Evolutionary conservation across 2,329 filamentous ascomycete genomes (phyloP), one percentile per base, ranked within the genome.

Genomic region (Cercospora brassicicola): DNA sequence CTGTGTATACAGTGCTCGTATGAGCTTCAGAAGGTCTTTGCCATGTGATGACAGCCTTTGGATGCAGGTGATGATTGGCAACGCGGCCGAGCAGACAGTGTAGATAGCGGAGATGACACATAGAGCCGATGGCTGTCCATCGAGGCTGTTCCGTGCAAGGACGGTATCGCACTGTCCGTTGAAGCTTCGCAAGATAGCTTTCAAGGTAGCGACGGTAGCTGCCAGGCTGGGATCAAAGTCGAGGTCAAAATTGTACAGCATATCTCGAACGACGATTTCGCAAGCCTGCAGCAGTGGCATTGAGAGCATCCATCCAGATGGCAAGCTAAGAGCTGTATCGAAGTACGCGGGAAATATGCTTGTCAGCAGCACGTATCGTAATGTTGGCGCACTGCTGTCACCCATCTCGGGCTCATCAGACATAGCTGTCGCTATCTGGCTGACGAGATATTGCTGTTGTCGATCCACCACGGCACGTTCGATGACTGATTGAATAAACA

Each of bases 401-500:
- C 82, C 83, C 3, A 71, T 66, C 71, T 86, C 85, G 36, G 80
- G 78, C 0, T 76, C 78, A 3, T 80, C 78, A 28, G 77, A 78
- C 74, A 88, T 83, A 2, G 86, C 85, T 0, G 80, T 79, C 45
- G 79, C 78, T 4, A 89, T 76, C 72, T 89, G 87, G 9, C 82
- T 78, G 62, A 84, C 80, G 8, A 90, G 81, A 72, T 88, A 87
- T 0, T 71, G 71, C 70, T 89, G 87, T 69, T 88, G 83, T n/a
- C 81, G 80, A 65, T 89, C 87, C 6, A 85, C 77, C 1, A 85
- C 85, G 0, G 87, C 87, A 64, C 87, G 81, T 74, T 89, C 86
- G 11, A 83, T 84, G 5, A 89, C 83, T 4, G 84, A 85, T 64
- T 89, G 86, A 13, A 90, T 76, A 75, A 89, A 90, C n/a, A 81